Conservation (phyloP, 1,139 yeast species). For the Scheffersomyces segobiensis region DNA sequence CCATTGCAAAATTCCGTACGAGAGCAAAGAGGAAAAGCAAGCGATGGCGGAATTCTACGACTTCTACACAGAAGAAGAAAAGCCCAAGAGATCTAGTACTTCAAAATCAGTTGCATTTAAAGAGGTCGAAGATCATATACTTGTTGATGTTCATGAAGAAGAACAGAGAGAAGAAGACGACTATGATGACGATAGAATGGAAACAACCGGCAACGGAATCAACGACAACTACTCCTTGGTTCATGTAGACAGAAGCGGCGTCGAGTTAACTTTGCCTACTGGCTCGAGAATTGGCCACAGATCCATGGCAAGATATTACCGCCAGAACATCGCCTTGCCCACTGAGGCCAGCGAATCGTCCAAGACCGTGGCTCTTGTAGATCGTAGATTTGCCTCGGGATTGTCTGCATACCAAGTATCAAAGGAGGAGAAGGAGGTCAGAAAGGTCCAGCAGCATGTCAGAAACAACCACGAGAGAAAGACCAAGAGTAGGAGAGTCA, state of each 20-base stretch:
- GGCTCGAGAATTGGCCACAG: constrained; percentile 53
- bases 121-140: constrained; percentile 16
- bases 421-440: constrained; percentile 36
- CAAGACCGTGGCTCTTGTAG: constrained; percentile 40
- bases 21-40: constrained; percentile 43
- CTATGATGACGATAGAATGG: constrained; percentile 15
- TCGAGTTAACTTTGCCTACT: constrained; percentile 46
- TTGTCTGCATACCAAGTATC: constrained; percentile 28
- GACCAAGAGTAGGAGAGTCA: constrained; percentile 28
- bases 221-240: constrained; percentile 35
- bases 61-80: constrained; percentile 26
- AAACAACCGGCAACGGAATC: constrained; percentile 8
- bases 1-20: constrained; percentile 57
- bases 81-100: constrained; percentile 11
- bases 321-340: constrained; percentile 36
- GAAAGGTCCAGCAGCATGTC: constrained; percentile 24
- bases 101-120: constrained; percentile 23
- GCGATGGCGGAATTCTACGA: constrained; percentile 45
- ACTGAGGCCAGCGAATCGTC: constrained; percentile 26
- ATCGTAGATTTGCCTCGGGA: constrained; percentile 44
- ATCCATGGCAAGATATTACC: constrained; percentile 43
- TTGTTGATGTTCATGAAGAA: constrained; percentile 11
- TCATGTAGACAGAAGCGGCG: constrained; percentile 39
- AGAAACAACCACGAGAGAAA: constrained; percentile 27
- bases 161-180: constrained; percentile 14